Percentiles rank a stretch among this genome's conserved stretches.
phyloP scores from a whole-genome alignment of 495 filamentous ascomycete genomes.

The Aspergillus wentii region DNA sequence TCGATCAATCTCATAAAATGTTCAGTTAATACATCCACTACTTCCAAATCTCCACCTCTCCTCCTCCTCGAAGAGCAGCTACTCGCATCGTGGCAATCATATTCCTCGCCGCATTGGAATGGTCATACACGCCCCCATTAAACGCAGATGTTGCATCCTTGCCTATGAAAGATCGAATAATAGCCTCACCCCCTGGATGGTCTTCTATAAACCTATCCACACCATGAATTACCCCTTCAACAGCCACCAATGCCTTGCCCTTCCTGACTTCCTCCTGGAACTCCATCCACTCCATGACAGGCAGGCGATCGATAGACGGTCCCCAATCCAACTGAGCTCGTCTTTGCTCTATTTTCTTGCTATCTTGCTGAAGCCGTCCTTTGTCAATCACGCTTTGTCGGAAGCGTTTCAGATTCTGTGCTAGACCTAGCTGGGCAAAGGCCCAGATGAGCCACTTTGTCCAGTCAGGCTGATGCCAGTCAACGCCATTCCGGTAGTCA shows the following conservation, averaged over 20 bases:
- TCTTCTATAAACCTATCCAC: conserved; percentile 79
- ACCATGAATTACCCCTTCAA: conserved; percentile 87
- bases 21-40: no score
- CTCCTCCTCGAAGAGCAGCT: conserved; percentile 80
- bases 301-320: conserved; percentile 74
- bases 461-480: conserved; percentile 93
- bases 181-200: conserved; percentile 82
- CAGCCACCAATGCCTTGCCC: conserved; percentile 61
- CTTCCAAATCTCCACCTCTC: conserved; percentile 94
- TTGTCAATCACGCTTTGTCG: conserved; percentile 90
- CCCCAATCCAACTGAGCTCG: conserved; percentile 82
- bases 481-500: conserved; percentile 88
- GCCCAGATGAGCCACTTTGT: conserved; percentile 89
- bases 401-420: conserved; percentile 86
- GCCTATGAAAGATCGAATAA: conserved; percentile 75
- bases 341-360: conserved; percentile 92
- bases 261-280: conserved; percentile 53
- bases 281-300: conserved; percentile 86
- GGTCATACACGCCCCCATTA: conserved; percentile 89
- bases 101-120: conserved; percentile 90
- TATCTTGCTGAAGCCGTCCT: conserved; percentile 80
- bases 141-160: conserved; percentile 94
- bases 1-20: no score
- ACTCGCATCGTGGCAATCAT: conserved; percentile 83
- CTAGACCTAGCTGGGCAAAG: conserved; percentile 80